Evolutionary conservation across 768 basidiomycete genomes (phyloP).

Genomic region (Mycena amicta): DNA sequence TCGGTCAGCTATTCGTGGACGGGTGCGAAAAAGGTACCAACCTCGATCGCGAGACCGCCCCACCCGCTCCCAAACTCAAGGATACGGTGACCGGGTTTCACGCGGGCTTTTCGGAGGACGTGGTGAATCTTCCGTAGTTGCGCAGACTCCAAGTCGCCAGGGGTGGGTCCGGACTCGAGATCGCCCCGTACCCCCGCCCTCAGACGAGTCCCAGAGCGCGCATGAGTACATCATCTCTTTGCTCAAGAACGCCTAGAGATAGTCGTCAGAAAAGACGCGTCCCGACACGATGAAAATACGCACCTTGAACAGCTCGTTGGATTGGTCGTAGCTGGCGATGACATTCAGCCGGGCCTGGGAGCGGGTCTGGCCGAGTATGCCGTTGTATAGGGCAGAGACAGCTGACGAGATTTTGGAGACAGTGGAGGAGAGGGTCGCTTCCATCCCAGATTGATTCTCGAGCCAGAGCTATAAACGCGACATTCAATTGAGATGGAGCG

Average conservation of each 20-base stretch:
- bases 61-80: slow-evolving; percentile 94
- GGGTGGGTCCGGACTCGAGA: slow-evolving; percentile 53
- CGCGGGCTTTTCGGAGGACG: slow-evolving; percentile 76
- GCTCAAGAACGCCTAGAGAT: slow-evolving; percentile 68
- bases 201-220: slow-evolving; percentile 78
- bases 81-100: slow-evolving; percentile 77
- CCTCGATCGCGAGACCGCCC: slow-evolving; percentile 90
- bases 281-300: slow-evolving; percentile 13
- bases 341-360: slow-evolving; percentile 77
- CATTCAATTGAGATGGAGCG: slow-evolving; percentile 13
- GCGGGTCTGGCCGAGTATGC: slow-evolving; percentile 72
- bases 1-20: background rate
- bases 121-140: slow-evolving; percentile 83
- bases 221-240: slow-evolving; percentile 96
- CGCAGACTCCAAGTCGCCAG: slow-evolving; percentile 77
- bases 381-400: slow-evolving; percentile 66
- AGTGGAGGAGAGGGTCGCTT: slow-evolving; percentile 57
- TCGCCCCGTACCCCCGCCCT: slow-evolving; percentile 81
- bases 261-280: slow-evolving; percentile 10
- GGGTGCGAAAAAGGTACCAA: slow-evolving; percentile 28
- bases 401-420: slow-evolving; percentile 59
- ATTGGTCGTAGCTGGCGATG: slow-evolving; percentile 89
- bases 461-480: slow-evolving; percentile 58
- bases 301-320: slow-evolving; percentile 85
- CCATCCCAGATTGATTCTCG: slow-evolving; percentile 64